Evolutionary conservation across 2,329 filamentous ascomycete genomes (phyloP).

Genomic region (Botrytis elliptica): DNA sequence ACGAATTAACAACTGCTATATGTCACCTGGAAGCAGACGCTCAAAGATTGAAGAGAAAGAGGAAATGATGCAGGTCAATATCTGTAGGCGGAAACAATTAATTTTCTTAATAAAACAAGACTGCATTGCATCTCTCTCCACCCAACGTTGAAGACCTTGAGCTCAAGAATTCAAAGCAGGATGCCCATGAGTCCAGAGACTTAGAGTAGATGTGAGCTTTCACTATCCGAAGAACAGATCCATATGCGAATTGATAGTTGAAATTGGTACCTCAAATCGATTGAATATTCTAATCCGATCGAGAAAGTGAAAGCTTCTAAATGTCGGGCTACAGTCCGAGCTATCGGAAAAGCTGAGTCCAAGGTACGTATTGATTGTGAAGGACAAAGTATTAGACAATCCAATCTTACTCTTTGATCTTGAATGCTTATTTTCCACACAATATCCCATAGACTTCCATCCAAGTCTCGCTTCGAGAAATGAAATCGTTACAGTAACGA

Average conservation of each 20-base stretch:
- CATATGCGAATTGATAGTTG: background rate
- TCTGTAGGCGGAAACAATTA: background rate
- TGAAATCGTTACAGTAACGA: background rate
- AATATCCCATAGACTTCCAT: background rate
- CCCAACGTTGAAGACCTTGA: background rate
- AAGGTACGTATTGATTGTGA: background rate
- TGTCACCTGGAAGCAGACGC: background rate
- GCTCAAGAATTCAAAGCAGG: background rate
- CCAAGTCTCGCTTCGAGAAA: background rate
- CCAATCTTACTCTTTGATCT: background rate
- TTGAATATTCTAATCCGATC: background rate
- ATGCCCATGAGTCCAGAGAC: background rate
- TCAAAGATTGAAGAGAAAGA: background rate
- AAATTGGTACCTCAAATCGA: background rate
- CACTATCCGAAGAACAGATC: background rate
- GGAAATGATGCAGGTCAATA: background rate
- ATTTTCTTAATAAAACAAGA: background rate
- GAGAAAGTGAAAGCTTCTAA: background rate
- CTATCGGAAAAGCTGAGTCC: background rate
- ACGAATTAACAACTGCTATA: background rate
- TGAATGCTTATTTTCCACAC: background rate
- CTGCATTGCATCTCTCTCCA: background rate
- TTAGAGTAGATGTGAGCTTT: background rate
- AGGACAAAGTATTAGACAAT: background rate
- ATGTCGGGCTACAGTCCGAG: background rate